Base-by-base conservation (phyloP, 2,329 filamentous ascomycete genomes). In the Fusarium nelsonii region DNA sequence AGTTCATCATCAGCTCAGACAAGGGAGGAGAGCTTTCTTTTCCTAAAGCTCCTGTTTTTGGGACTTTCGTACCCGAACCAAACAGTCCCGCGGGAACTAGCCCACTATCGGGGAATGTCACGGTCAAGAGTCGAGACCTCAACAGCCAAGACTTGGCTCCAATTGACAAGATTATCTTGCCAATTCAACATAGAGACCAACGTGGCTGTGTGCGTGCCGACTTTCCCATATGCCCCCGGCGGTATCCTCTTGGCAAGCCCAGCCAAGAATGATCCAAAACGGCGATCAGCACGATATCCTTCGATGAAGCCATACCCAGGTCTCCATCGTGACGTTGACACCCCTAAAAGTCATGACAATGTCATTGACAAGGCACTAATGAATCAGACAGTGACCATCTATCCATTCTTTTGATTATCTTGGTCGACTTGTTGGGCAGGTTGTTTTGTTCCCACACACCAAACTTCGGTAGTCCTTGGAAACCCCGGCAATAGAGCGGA, bases 131-230 rank as follows among this genome's bases (percentile, higher is more conserved):
- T 74, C 72, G 51, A 68, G 72, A 74, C 72, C 64, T 67, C 55
- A 63, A 51, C 62, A 64, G 73, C 73, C 73, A 74, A 74, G 73
- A 63, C 73, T 74, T 74, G 73, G 73, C 73, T 68, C 59, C 62
- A 61, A 59, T 60, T 52, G 60, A 70, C 51, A 45, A 63, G 70
- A 61, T 56, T 32, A 16, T 37, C 33, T 50, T 37, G 23, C 43
- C 11, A 63, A 51, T 56, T 49, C 40, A 58, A 52, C 58, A 60
- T 28, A 37, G 63, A 40, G 58, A 68, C 61, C 49, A 64, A 49
- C 40, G 63, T 57, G 64, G 68, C 57, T 58, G 41, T 65, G 68
- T 65, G 53, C 53, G 68, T 70, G 68, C 68, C 68, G 68, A 62
- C n/a, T 71, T 71, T 72, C 55, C 70, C 70, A 67, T 61, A 59